Conservation (phyloP, 2,329 filamentous ascomycete genomes). For the Aspergillus hiratsukae region DNA sequence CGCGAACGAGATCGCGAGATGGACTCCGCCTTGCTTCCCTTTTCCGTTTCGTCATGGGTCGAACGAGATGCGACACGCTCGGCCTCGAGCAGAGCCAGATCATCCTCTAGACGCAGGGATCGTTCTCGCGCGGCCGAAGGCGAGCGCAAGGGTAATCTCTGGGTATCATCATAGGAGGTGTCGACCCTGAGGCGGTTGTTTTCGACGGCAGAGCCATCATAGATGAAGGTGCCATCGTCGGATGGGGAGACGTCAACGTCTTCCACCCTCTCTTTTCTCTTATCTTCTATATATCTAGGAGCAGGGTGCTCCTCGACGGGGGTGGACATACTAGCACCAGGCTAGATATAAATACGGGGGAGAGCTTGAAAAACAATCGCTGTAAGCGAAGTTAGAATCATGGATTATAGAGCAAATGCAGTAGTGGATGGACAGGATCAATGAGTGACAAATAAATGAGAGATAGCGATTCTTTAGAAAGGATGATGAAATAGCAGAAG, state of each 20-base stretch:
- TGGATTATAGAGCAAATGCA: not conserved
- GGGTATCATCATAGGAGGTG: conserved; percentile 17
- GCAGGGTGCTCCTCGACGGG: conserved; percentile 28
- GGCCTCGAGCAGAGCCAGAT: conserved; percentile 60
- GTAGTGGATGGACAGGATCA: not conserved
- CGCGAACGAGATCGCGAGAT: conserved; percentile 51
- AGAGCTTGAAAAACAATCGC: conserved; percentile 5
- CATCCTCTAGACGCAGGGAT: conserved; percentile 59
- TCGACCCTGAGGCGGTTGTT: conserved; percentile 23
- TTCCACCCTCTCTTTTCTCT: conserved; percentile 21
- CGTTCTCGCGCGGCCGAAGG: conserved; percentile 57
- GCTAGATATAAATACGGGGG: conserved; percentile 8
- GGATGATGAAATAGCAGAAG: not conserved
- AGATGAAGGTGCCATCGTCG: conserved; percentile 30
- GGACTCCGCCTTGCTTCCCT: conserved; percentile 39
- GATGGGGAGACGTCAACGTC: conserved; percentile 26
- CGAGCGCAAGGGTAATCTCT: conserved; percentile 34
- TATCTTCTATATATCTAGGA: conserved; percentile 22
- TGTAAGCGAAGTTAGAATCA: not conserved
- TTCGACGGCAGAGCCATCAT: conserved; percentile 16
- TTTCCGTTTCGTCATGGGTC: conserved; percentile 28
- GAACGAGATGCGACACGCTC: conserved; percentile 55
- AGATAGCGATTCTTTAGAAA: not conserved
- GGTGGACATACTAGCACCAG: conserved; percentile 34
- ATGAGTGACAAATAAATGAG: not conserved